Percentiles rank a stretch among this genome's conserved stretches.
Conservation (phyloP, 768 basidiomycete species). For the Neoboletus subvelutipes region DNA sequence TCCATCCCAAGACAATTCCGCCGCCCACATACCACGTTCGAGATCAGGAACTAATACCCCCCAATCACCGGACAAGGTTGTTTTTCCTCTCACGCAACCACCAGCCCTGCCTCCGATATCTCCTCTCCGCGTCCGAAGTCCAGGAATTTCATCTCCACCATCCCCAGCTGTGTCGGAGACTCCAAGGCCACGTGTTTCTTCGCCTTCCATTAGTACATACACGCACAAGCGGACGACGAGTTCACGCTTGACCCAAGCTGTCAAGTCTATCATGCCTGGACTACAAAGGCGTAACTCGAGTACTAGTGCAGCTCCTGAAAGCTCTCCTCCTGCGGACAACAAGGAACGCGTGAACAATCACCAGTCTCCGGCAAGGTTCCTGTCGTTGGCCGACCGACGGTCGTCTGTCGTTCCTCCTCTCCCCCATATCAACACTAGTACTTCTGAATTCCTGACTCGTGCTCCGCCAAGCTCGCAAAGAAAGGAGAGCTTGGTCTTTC, state of each 20-base stretch:
- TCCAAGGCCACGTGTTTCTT: constrained; percentile 14
- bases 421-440: background rate
- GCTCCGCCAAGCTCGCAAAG: constrained; percentile 4
- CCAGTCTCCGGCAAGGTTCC: constrained; percentile 9
- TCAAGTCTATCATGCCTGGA: constrained; percentile 29
- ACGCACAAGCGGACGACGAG: constrained; percentile 20
- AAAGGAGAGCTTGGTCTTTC: constrained; percentile 31
- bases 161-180: constrained; percentile 19
- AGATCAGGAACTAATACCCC: constrained; percentile 17
- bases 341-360: constrained; percentile 10
- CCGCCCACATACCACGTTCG: constrained; percentile 6
- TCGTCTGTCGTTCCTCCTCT: constrained; percentile 1
- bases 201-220: constrained; percentile 4
- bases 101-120: constrained; percentile 5
- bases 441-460: constrained; percentile 12
- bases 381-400: constrained; percentile 18
- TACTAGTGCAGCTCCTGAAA: background rate
- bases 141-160: constrained; percentile 11
- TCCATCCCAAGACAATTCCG: background rate
- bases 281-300: constrained; percentile 16
- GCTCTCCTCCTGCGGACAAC: constrained; percentile 3
- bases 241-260: constrained; percentile 20
- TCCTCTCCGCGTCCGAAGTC: constrained; percentile 22
- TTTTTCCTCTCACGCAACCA: constrained; percentile 8
- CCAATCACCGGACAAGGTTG: constrained; percentile 3